Evolutionary conservation across 1,139 yeast genomes (phyloP).

Genomic region (Suhomyces guaymorum): DNA sequence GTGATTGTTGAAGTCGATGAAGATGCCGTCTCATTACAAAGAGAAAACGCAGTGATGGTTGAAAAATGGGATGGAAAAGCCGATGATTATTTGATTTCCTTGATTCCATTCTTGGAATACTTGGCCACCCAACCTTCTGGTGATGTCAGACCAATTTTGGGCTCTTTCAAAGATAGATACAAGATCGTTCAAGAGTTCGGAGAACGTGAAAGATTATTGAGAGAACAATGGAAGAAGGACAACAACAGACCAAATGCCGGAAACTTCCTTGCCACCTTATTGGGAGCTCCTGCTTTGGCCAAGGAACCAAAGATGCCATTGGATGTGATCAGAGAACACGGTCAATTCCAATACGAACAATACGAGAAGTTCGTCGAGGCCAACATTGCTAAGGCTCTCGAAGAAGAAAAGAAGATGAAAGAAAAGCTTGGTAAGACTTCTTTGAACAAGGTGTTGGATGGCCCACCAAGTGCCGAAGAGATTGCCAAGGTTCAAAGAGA

Average conservation of each 20-base stretch:
- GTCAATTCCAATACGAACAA: slow-evolving; percentile 83
- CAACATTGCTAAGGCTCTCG: slow-evolving; percentile 83
- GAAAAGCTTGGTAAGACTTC: slow-evolving; percentile 82
- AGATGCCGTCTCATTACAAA: slow-evolving; percentile 77
- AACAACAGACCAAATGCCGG: slow-evolving; percentile 55
- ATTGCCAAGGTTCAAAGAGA: slow-evolving; percentile 67
- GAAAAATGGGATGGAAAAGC: slow-evolving; percentile 84
- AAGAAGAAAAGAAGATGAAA: slow-evolving; percentile 76
- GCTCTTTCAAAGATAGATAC: slow-evolving; percentile 63
- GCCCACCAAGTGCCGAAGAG: slow-evolving; percentile 83
- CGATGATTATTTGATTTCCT: slow-evolving; percentile 72
- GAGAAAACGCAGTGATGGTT: slow-evolving; percentile 85
- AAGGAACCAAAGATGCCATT: slow-evolving; percentile 82
- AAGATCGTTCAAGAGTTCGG: slow-evolving; percentile 73
- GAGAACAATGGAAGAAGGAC: slow-evolving; percentile 65
- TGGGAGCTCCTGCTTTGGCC: slow-evolving; percentile 59
- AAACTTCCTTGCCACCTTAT: slow-evolving; percentile 54
- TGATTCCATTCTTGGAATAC: slow-evolving; percentile 93
- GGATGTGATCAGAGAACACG: slow-evolving; percentile 88
- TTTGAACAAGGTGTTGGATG: slow-evolving; percentile 80
- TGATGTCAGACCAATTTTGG: slow-evolving; percentile 87
- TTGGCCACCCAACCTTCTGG: slow-evolving; percentile 86
- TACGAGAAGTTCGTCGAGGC: slow-evolving; percentile 83
- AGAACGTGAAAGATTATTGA: slow-evolving; percentile 71
- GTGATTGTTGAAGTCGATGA: slow-evolving; percentile 77